Evolutionary conservation across 805 yeast species (phyloP), one percentile per base, ranked within the genome.

Genomic region (Kuraishia cidri): DNA sequence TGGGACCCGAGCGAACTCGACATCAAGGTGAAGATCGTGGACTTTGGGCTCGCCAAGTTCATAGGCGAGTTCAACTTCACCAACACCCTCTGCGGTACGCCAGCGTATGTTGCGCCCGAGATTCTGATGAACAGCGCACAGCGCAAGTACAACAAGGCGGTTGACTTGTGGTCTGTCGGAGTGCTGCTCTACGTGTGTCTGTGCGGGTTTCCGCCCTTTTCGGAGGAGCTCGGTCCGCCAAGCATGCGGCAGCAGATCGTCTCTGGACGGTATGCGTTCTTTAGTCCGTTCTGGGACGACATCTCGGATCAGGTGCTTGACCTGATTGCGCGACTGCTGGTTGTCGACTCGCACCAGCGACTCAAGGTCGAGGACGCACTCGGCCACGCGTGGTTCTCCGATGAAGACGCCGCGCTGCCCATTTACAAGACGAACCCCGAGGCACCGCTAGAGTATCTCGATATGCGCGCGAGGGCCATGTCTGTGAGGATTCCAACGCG

Each of bases 91-190:
- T 83, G 94, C 56, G 94, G 94, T 2, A 83, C 94, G 0, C 94
- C 94, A 1, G 86, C 90, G 0, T 83, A 83, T 47, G 92, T 83
- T 13, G 92, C 92, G 0, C 94, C 94, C 0, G 94, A 83, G 46
- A 80, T 83, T 5, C 45, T 73, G 19, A 62, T 52, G 11, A 75
- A 76, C 52, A 63, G 68, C 8, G 56, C 66, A 2, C 58, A 62
- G 25, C 52, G 79, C 21, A 63, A 66, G 42, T 83, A 83, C 44
- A 68, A 82, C 22, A 78, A 80, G 23, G 72, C 79, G 28, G 86
- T 79, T 9, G 94, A 83, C 51, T 55, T 83, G 51, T 83, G 94
- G 94, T 80, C 85, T 48, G 69, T 81, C 6, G 94, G 92, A 3
- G 90, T 82, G 2, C 62, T 83, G 29, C 52, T 82, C 11, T 83